A percentile compares a stretch with the other conserved stretches of the same genome.
Conservation (phyloP, 768 basidiomycete species). For the Lanmaoa pseudosensibilis region DNA sequence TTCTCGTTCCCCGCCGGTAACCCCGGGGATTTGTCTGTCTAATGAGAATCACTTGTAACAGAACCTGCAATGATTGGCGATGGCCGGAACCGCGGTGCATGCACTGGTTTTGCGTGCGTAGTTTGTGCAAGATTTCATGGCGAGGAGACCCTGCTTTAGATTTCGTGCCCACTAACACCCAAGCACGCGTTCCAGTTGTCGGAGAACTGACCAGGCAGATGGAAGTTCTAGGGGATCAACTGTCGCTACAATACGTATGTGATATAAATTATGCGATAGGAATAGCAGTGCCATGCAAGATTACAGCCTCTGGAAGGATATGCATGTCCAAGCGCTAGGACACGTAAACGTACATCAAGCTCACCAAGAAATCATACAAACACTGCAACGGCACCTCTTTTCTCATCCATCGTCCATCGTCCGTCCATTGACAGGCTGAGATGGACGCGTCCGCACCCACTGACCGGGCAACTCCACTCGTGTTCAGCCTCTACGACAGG, state of each 20-base stretch:
- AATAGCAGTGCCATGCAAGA: neutral
- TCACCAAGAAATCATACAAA: conserved; percentile 35
- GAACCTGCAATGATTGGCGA: neutral
- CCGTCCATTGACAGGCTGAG: conserved; percentile 58
- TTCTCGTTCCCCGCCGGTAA: neutral
- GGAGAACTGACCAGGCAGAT: neutral
- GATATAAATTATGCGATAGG: conserved; percentile 16
- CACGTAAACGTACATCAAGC: conserved; percentile 20
- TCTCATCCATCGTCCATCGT: conserved; percentile 59
- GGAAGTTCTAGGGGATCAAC: neutral
- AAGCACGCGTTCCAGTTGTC: neutral
- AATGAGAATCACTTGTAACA: neutral
- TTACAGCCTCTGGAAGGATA: conserved; percentile 3
- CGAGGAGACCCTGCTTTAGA: neutral
- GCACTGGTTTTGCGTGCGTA: too few relatives aligned
- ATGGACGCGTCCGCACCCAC: conserved; percentile 53
- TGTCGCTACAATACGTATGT: conserved; percentile 17
- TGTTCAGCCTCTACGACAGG: conserved; percentile 46
- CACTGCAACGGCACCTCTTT: conserved; percentile 39
- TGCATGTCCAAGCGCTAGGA: neutral
- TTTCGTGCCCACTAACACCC: too few relatives aligned
- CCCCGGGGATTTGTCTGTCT: conserved; percentile 8
- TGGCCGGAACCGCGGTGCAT: neutral
- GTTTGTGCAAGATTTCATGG: too few relatives aligned
- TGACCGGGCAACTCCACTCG: conserved; percentile 67